These are phyloP conservation scores for Cordyceps fumosorosea DNA, from an alignment of 2,329 filamentous ascomycete species.

Conservation along the genomic window DNA sequence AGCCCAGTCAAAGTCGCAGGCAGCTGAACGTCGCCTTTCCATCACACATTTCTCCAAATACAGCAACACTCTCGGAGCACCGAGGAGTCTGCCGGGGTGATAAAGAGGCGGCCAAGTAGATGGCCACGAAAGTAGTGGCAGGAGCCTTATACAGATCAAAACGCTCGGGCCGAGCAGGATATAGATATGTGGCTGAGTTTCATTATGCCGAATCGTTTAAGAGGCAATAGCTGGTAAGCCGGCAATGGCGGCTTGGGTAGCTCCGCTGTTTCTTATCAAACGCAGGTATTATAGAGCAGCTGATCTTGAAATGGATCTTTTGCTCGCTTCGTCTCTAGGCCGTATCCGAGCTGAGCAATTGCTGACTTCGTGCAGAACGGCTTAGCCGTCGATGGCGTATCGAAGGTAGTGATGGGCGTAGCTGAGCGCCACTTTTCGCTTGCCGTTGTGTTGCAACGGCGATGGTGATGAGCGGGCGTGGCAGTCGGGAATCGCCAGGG, in stretches of 20 bases:
- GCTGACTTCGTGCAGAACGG: background rate
- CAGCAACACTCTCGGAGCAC: no score
- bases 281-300: background rate
- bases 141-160: background rate
- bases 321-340: background rate
- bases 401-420: no score
- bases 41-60: background rate
- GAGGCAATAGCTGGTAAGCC: background rate
- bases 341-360: background rate
- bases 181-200: slow-evolving; percentile 1
- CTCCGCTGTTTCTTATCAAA: background rate
- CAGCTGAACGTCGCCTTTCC: background rate
- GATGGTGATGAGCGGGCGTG: background rate
- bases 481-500: background rate
- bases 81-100: background rate
- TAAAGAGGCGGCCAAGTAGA: background rate
- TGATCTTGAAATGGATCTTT: background rate
- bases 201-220: background rate
- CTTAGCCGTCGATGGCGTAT: background rate
- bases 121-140: background rate
- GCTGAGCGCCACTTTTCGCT: background rate
- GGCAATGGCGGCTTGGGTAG: background rate
- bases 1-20: background rate
- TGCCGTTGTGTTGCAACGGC: background rate
- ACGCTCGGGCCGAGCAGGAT: slow-evolving; percentile 1